Base-by-base conservation (phyloP, 1,284 basidiomycete genomes). In the Sphaerobolus stellatus region DNA sequence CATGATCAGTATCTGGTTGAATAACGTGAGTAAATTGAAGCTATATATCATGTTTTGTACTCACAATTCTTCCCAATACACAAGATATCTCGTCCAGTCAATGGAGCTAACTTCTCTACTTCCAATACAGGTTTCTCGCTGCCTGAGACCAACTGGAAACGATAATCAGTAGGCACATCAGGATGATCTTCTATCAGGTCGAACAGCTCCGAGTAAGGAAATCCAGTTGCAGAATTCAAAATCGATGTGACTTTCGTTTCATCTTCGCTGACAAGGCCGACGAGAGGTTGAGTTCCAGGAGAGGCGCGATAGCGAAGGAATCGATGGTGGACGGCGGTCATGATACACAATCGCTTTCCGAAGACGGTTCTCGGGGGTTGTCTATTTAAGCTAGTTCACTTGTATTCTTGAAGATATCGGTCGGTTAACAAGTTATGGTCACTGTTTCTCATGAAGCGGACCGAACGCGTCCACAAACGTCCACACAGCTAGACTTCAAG, bases 61-160 rank as follows among this genome's bases (percentile, higher is more conserved):
- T 4, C 18, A 46, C 50, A 52, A 46, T 52, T 52, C 29, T 52
- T 52, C 22, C 50, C 50, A n/a, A 52, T 46, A 24, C 50, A 52
- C 14, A 52, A 41, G 25, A 52, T 52, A 25, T 52, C 50, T 27
- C 50, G 29, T 45, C 50, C 50, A 2, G 50, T 2, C 14, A 52
- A 43, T 24, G 50, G 50, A 8, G 50, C 40, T 13, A 52, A 31
- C n/a, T 29, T 52, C 31, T 45, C 41, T 20, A 52, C 41, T 5
- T 30, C 24, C 3, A 27, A 43, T 14, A 52, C n/a, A 13, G 9
- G 8, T 29, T 33, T 9, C 31, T 52, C 50, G 30, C 50, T 52
- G 5, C 50, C 50, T 13, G 29, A 14, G 11, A 52, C 40, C 11
- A 52, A 43, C 34, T 52, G 28, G 31, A 52, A 52, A 8, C 43